Percentiles rank a stretch among this genome's conserved stretches.
Evolutionary conservation across 495 filamentous ascomycete genomes (phyloP).

Genomic region (Neurospora sp.): DNA sequence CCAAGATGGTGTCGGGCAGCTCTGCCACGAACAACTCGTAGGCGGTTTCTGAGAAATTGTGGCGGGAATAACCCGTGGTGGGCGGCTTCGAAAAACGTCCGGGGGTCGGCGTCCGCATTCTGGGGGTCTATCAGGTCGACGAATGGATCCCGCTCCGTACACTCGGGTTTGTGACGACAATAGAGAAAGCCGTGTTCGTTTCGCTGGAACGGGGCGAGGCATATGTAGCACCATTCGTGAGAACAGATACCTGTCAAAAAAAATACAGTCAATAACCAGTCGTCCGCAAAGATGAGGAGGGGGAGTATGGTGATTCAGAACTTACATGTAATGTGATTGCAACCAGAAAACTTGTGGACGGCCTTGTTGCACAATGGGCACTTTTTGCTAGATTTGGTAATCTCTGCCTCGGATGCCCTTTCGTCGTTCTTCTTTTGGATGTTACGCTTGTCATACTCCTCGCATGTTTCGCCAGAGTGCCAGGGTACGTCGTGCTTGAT

Average conservation of each 20-base stretch:
- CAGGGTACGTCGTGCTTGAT: conserved; percentile 34
- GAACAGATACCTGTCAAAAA: conserved; percentile 24
- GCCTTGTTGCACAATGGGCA: conserved; percentile 37
- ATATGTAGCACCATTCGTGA: conserved; percentile 38
- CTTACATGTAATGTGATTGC: conserved; percentile 41
- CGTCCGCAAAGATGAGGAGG: background rate
- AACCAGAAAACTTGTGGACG: conserved; percentile 34
- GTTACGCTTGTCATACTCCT: conserved; percentile 31
- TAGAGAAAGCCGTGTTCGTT: conserved; percentile 18
- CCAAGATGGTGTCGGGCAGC: background rate
- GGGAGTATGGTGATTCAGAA: background rate
- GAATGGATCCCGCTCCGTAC: conserved; percentile 17
- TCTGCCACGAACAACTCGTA: background rate
- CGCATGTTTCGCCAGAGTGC: conserved; percentile 40
- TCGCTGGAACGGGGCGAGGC: conserved; percentile 22
- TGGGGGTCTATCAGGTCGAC: conserved; percentile 8
- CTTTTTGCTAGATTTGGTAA: conserved; percentile 27
- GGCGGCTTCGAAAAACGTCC: background rate
- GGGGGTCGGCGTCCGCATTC: background rate
- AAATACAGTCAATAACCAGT: background rate
- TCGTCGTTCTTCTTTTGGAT: conserved; percentile 21
- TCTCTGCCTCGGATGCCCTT: conserved; percentile 27
- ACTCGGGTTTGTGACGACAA: conserved; percentile 23
- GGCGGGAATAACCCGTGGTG: background rate
- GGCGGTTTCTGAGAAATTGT: background rate